Base-by-base conservation (phyloP, 1,139 yeast species). In the Taphrina deformans region DNA sequence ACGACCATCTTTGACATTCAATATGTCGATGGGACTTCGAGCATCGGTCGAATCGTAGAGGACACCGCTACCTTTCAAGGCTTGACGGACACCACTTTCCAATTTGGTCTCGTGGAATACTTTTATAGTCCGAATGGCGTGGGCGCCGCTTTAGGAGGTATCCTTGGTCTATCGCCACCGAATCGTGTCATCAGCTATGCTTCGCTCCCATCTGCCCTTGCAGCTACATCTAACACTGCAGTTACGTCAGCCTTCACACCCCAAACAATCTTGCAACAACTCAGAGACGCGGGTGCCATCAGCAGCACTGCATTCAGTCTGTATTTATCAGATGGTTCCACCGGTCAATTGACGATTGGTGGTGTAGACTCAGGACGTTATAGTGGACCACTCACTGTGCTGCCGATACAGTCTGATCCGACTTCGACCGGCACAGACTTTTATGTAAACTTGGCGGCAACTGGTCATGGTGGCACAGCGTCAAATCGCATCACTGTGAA, bases 281-380 rank as follows among this genome's bases (percentile, higher is more conserved):
- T 64, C 18, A 14, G n/a, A 16, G 52, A 53, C 21, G 63, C 66
- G 5, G 64, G 64, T 1, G 35, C 55, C 14, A 45, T 64, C 40
- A 14, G 26, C 3, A 51, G 60, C 29, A 38, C 35, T 26, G 63
- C 66, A n/a, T 64, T 64, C 46, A 50, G 64, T 29, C 74, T 85
- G 66, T 84, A 79, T 72, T 78, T 85, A 69, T 77, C 79, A 66
- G 75, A 78, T 52, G 69, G 75, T 35, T 75, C 74, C n/a, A 23
- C 35, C 2, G 88, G 88, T 1, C 72, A 77, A 21, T 70, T 85
- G 27, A 74, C 85, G 60, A 83, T 85, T 73, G 88, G 88, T 7
- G 88, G 85, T 3, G 76, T 84, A 12, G 88, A 85, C 73, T 75
- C 77, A 56, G 77, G 81, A 41, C 83, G 82, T 72, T 83, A 79